A percentile compares a stretch with the other conserved stretches of the same genome.
phyloP scores from a whole-genome alignment of 2,329 filamentous ascomycete species.

The Xylaria sp. region DNA sequence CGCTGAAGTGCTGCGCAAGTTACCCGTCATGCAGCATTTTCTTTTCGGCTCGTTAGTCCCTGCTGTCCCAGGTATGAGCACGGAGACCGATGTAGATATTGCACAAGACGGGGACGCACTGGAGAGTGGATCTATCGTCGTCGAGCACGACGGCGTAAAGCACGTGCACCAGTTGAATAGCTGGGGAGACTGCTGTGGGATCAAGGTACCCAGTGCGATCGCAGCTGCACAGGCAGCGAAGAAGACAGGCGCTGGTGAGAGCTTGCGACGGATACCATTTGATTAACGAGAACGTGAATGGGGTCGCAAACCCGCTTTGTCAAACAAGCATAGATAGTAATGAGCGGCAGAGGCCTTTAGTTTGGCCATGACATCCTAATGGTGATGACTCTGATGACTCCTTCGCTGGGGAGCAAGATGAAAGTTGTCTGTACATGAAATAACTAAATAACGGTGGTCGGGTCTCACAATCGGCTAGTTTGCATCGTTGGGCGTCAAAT shows the following conservation, averaged over 20 bases:
- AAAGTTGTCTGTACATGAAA: too few relatives aligned
- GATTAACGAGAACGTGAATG: constrained; percentile 56
- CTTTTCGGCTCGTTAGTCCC: constrained; percentile 87
- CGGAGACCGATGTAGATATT: constrained; percentile 58
- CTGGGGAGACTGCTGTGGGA: constrained; percentile 98
- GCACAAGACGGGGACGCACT: constrained; percentile 55
- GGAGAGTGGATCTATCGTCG: constrained; percentile 65
- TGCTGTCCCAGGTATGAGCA: constrained; percentile 81
- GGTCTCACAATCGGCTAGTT: too few relatives aligned
- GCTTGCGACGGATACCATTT: constrained; percentile 78
- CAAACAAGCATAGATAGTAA: background rate
- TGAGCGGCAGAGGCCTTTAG: background rate
- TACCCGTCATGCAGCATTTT: constrained; percentile 99
- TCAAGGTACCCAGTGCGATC: constrained; percentile 93
- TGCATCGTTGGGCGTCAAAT: background rate
- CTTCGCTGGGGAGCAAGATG: too few relatives aligned
- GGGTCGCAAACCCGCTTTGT: background rate
- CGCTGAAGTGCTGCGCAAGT: constrained; percentile 86
- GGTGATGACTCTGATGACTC: too few relatives aligned
- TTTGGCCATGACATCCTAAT: too few relatives aligned
- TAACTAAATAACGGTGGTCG: too few relatives aligned
- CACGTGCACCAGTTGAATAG: constrained; percentile 74
- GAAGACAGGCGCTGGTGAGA: constrained; percentile 68
- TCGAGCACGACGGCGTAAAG: constrained; percentile 66
- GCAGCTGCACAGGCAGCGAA: constrained; percentile 88